These are phyloP conservation scores for Chrysosporium keratinophilum DNA, from an alignment of 2,329 filamentous ascomycete genomes.

Conservation along the genomic window DNA sequence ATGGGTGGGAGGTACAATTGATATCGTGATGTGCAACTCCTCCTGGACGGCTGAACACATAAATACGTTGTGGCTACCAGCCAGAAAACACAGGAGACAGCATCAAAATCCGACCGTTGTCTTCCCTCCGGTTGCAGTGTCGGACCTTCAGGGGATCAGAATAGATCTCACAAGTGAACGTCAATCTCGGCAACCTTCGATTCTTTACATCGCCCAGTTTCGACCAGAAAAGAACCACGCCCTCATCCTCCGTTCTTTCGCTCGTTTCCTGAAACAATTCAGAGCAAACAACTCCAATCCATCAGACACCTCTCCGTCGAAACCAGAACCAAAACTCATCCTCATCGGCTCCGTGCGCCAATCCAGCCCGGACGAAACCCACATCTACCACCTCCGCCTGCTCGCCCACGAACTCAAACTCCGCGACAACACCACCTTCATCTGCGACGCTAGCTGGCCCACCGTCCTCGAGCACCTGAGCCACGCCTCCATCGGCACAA, in stretches of 20 bases:
- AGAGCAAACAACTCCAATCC: constrained; percentile 29
- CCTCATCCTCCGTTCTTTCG: constrained; percentile 74
- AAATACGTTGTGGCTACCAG: constrained; percentile 62
- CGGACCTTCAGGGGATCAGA: constrained; percentile 66
- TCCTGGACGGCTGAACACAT: constrained; percentile 87
- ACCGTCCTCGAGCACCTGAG: constrained; percentile 71
- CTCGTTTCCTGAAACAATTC: constrained; percentile 55
- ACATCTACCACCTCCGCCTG: constrained; percentile 77
- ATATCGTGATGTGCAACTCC: constrained; percentile 96
- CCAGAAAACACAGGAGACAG: constrained; percentile 33
- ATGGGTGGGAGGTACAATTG: constrained; percentile 68
- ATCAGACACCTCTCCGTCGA: background rate
- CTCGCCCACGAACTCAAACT: constrained; percentile 78
- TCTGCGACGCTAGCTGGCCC: constrained; percentile 81
- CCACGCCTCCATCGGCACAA: constrained; percentile 73
- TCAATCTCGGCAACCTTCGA: constrained; percentile 57
- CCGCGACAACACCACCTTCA: constrained; percentile 73
- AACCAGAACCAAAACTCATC: constrained; percentile 54
- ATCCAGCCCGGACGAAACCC: constrained; percentile 39
- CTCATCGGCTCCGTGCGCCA: constrained; percentile 90
- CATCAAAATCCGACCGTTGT: constrained; percentile 51
- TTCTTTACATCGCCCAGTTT: constrained; percentile 95
- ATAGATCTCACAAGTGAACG: constrained; percentile 54
- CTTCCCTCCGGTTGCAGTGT: constrained; percentile 85
- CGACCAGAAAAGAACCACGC: constrained; percentile 94